Base-by-base conservation (phyloP, 257 asterid genomes). In the Salvia hispanica region DNA sequence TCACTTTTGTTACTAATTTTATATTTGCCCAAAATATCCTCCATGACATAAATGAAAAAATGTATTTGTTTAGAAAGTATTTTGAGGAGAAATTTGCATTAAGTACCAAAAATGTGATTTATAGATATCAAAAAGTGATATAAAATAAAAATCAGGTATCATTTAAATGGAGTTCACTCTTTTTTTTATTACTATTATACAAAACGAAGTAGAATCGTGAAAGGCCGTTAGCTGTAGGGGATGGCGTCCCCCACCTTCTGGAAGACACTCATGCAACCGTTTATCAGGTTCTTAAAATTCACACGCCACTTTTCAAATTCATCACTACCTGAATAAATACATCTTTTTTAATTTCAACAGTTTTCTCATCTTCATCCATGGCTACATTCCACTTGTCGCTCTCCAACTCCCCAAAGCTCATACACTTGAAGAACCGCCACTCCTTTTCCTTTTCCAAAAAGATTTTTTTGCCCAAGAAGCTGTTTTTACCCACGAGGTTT, bases 371-470 rank as follows among this genome's bases (percentile, higher is more conserved):
- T 72, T 47, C 70, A 66, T 61, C 82, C 54, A 89, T 89, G 96
- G 87, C 89, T 47, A 62, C 85, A 50, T 85, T 67, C 67, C 68
- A 54, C 25, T 75, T 54, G 46, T 57, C 57, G 44, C 81, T 82
- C 63, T 55, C 67, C 66, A 64, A 62, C 76, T 74, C 81, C 44
- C 83, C 83, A 34, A 87, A 79, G 54, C 62, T 77, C 50, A 9
- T 81, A n/a, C 86, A 75, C 69, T 77, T 79, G 73, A 84, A 75
- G 70, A 83, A 65, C 77, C 87, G 88, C 59, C 70, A 15, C 64
- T 79, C 81, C 0, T 57, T 79, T 67, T 80, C 87, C 10, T 77
- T 84, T 62, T 77, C 87, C 70, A 80, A 59, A 44, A 79, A 78
- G 42, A 69, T 65, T 31, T 65, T 73, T 42, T 45, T 67, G 5